These are phyloP conservation scores for Globisporangium splendens DNA, from an alignment of 352 stramenopile species.

Conservation along the genomic window DNA sequence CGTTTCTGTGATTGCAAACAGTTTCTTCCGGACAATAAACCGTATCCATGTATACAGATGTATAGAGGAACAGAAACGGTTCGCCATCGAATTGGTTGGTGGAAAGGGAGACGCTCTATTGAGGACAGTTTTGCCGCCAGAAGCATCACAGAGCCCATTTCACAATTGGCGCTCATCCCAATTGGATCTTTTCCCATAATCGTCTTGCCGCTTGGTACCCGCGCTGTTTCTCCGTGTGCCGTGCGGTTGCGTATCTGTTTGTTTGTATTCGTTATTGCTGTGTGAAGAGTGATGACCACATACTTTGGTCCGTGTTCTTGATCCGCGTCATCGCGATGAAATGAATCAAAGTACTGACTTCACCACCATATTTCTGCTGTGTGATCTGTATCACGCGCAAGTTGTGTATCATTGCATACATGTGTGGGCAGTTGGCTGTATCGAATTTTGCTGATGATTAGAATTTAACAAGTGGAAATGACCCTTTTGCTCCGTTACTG, in stretches of 20 bases:
- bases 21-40: too few species aligned
- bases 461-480: conserved; percentile 33
- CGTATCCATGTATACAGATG: not conserved
- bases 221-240: too few species aligned
- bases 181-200: too few species aligned
- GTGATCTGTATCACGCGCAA: conserved; percentile 37
- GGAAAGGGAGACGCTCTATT: not conserved
- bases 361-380: conserved; percentile 18
- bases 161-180: not conserved
- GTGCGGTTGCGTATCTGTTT: not conserved
- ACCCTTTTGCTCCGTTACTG: conserved; percentile 67
- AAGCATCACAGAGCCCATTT: not conserved
- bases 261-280: not conserved
- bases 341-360: conserved; percentile 84
- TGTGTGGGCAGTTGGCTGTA: conserved; percentile 8
- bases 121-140: too few species aligned
- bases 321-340: conserved; percentile 89
- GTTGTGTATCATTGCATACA: conserved; percentile 5
- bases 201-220: too few species aligned
- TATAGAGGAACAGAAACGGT: not conserved
- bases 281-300: conserved; percentile 66
- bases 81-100: not conserved
- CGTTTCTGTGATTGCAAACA: too few species aligned
- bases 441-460: conserved; percentile 43
- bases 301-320: conserved; percentile 91